Evolutionary conservation across 192 early-diverging fungal species (phyloP).

Genomic region (Rhizophlyctis rosea): DNA sequence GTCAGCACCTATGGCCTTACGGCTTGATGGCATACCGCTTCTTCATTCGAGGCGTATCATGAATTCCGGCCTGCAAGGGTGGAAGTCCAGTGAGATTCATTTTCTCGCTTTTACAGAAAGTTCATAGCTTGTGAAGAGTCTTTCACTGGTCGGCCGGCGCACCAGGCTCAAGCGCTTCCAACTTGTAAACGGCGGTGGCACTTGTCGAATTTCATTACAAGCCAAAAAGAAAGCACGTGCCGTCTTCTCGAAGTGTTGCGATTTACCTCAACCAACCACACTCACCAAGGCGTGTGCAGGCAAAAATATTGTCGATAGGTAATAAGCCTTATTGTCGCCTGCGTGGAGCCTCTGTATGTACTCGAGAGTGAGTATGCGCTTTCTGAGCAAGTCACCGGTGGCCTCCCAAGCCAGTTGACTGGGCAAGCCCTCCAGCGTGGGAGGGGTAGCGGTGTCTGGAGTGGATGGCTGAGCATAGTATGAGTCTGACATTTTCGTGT

Average conservation of each 20-base stretch:
- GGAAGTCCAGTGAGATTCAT: not conserved
- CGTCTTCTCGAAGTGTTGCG: no score
- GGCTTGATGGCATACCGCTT: constrained; percentile 4
- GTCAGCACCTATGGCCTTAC: not conserved
- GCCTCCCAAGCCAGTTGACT: no score
- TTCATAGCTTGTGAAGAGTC: constrained; percentile 2
- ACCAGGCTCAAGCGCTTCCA: not conserved
- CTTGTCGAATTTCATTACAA: not conserved
- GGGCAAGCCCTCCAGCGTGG: no score
- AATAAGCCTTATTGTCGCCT: constrained; percentile 20
- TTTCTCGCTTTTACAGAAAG: no score
- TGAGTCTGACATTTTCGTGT: no score
- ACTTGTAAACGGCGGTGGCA: not conserved
- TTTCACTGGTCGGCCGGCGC: not conserved
- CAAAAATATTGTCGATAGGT: constrained; percentile 16
- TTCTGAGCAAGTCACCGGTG: constrained; percentile 8
- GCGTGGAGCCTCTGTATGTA: constrained; percentile 19
- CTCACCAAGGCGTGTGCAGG: constrained; percentile 4
- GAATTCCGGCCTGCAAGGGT: not conserved
- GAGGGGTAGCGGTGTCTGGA: no score
- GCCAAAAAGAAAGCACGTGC: no score
- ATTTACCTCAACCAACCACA: not conserved
- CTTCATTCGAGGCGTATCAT: not conserved
- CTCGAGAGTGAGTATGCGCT: constrained; percentile 18
- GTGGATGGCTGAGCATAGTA: no score